Conservation (phyloP, 1,284 basidiomycete species). For the Microbotryum scabiosae region DNA sequence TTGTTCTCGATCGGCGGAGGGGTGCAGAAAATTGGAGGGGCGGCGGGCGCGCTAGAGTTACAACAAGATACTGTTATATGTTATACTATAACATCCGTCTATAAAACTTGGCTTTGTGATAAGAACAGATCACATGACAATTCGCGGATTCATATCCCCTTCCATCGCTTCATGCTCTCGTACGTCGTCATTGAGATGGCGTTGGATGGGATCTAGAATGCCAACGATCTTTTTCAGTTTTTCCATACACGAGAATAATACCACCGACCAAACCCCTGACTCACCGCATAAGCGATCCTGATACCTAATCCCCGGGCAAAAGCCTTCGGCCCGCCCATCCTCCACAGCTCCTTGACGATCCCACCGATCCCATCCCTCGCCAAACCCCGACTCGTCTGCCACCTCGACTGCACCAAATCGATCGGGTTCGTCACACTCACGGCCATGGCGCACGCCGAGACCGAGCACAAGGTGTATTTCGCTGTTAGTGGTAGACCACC, state of each 20-base stretch:
- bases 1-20: too few species aligned
- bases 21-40: too few species aligned
- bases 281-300: constrained; percentile 29
- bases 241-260: too few species aligned
- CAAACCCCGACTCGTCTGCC: constrained; percentile 30
- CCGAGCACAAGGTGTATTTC: constrained; percentile 31
- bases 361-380: constrained; percentile 20
- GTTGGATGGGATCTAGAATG: constrained; percentile 30
- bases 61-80: not conserved
- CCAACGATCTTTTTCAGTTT: not conserved
- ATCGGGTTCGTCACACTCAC: constrained; percentile 29
- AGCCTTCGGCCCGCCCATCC: constrained; percentile 22
- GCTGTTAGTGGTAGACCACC: constrained; percentile 20
- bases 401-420: constrained; percentile 32
- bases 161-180: constrained; percentile 29
- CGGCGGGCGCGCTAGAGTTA: not conserved
- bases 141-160: constrained; percentile 6
- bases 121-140: not conserved
- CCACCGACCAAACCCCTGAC: not conserved
- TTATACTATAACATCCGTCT: not conserved
- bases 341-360: constrained; percentile 25
- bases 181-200: constrained; percentile 30
- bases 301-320: constrained; percentile 30
- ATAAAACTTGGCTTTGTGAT: not conserved
- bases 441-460: constrained; percentile 23